phyloP scores from a whole-genome alignment of 306 rosid species.

The Trifolium fragiferum region DNA sequence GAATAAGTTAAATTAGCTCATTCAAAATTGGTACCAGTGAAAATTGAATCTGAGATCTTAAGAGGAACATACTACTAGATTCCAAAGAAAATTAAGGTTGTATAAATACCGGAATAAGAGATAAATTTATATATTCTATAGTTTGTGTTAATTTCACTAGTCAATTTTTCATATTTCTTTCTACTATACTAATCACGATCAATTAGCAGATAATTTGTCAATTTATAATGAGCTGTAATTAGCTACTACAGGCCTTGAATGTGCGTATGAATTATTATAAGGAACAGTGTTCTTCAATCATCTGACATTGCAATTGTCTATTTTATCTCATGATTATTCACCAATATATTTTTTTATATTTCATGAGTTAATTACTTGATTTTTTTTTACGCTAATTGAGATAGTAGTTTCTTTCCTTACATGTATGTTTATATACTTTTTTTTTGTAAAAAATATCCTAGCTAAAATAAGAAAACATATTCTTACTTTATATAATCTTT shows the following conservation, averaged over 20 bases:
- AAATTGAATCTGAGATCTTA: too few relatives aligned
- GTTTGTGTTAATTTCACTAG: constrained; percentile 37
- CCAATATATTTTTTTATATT: background rate
- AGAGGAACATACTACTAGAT: too few relatives aligned
- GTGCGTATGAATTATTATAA: background rate
- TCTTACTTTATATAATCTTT: too few relatives aligned
- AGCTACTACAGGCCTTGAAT: background rate
- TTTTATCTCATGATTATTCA: constrained; percentile 16
- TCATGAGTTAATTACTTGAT: background rate
- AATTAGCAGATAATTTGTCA: constrained; percentile 29
- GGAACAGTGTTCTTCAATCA: constrained; percentile 31
- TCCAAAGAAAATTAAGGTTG: background rate
- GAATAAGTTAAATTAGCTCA: too few relatives aligned
- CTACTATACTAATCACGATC: constrained; percentile 12
- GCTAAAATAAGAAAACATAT: too few relatives aligned
- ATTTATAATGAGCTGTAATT: constrained; percentile 40
- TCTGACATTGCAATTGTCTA: constrained; percentile 18
- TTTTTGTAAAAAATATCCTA: too few relatives aligned
- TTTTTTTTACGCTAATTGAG: background rate
- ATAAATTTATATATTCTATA: constrained; percentile 8
- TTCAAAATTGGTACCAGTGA: too few relatives aligned
- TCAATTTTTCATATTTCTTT: constrained; percentile 40
- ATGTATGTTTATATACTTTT: too few relatives aligned
- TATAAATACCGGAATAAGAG: too few relatives aligned
- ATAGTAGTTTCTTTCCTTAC: too few relatives aligned